A percentile compares a stretch with the other conserved stretches of the same genome.
Evolutionary conservation across 108 stramenopile species (phyloP).

Genomic region (Skeletonema menzelii): DNA sequence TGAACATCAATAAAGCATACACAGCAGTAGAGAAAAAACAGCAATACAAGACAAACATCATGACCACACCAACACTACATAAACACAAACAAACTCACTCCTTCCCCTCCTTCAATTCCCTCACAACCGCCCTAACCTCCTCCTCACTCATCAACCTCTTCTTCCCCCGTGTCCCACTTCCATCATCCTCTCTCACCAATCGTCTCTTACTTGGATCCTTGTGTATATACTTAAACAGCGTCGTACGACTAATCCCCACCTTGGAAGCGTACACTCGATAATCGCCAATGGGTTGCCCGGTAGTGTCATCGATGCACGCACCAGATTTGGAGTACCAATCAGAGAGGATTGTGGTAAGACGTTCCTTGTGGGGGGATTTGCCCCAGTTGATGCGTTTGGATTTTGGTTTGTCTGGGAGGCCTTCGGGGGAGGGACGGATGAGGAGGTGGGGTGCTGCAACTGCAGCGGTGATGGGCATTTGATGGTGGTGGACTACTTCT

Average conservation of each 20-base stretch:
- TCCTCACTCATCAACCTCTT: slow-evolving; percentile 3
- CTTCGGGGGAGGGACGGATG: background rate
- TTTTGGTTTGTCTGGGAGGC: slow-evolving; percentile 1
- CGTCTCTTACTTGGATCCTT: background rate
- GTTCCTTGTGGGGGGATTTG: slow-evolving; percentile 13
- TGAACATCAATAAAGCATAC: background rate
- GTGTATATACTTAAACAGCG: background rate
- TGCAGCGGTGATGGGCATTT: background rate
- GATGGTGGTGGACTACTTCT: background rate
- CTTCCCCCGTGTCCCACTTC: slow-evolving; percentile 9
- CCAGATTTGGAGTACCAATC: slow-evolving; percentile 1
- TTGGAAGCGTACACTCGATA: slow-evolving; percentile 2
- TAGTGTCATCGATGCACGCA: background rate
- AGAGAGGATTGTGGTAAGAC: background rate
- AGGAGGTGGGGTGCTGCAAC: background rate
- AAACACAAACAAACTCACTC: background rate
- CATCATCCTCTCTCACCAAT: background rate
- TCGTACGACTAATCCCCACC: slow-evolving; percentile 5
- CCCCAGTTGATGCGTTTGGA: slow-evolving; percentile 14
- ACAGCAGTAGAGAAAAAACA: too few species aligned
- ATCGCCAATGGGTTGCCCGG: background rate
- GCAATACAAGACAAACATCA: background rate
- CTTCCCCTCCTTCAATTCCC: slow-evolving; percentile 5
- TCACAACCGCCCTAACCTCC: background rate
- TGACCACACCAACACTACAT: too few species aligned